Evolutionary conservation across 768 basidiomycete genomes (phyloP).

Genomic region (Mycena maculata): DNA sequence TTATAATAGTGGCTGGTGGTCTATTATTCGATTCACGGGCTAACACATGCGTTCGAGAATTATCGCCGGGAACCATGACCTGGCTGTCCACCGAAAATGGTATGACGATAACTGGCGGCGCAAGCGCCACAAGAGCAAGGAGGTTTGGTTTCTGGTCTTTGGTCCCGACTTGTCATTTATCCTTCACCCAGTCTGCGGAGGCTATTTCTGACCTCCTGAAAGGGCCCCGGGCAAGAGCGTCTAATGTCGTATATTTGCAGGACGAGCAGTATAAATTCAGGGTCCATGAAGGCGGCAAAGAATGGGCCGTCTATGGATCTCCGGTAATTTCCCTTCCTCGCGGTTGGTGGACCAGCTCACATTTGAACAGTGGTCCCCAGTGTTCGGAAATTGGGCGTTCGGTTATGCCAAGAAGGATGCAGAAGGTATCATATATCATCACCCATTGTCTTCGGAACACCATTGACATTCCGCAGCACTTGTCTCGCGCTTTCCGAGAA

Average conservation of each 20-base stretch:
- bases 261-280: conserved; percentile 55
- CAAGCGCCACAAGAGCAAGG: conserved; percentile 40
- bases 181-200: conserved; percentile 9
- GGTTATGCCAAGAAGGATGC: conserved; percentile 46
- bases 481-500: conserved; percentile 46
- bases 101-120: conserved; percentile 48
- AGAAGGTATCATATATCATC: conserved; percentile 44
- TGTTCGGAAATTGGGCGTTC: conserved; percentile 59
- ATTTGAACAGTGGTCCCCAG: conserved; percentile 57
- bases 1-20: too few relatives aligned
- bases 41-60: too few relatives aligned
- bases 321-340: conserved; percentile 56
- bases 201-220: conserved; percentile 49
- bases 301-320: conserved; percentile 76
- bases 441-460: conserved; percentile 32
- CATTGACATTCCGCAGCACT: conserved; percentile 30
- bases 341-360: too few relatives aligned
- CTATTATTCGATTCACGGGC: too few relatives aligned
- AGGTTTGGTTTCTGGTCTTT: conserved; percentile 43
- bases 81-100: too few relatives aligned
- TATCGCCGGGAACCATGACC: too few relatives aligned
- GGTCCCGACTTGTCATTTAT: too few relatives aligned
- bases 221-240: conserved; percentile 45
- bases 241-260: too few relatives aligned
- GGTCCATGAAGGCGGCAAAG: conserved; percentile 50